Evolutionary conservation across 495 filamentous ascomycete species (phyloP).

Genomic region (Penicillium lividum): DNA sequence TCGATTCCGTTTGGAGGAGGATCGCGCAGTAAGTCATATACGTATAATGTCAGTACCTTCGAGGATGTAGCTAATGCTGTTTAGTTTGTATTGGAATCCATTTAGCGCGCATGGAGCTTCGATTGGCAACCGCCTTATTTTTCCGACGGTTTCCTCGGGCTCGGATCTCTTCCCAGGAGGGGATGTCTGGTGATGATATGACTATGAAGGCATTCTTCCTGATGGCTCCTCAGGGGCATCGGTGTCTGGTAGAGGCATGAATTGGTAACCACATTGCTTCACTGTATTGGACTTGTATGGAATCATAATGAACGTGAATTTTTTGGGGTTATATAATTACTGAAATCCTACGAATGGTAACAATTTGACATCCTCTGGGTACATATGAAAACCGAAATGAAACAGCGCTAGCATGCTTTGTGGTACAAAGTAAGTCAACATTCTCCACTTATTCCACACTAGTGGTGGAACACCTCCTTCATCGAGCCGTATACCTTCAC

Average conservation of each 20-base stretch:
- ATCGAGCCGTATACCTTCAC: constrained; percentile 12
- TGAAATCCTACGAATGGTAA: no score
- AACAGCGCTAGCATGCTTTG: no score
- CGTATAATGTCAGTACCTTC: no score
- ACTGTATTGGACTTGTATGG: no score
- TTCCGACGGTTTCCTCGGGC: constrained; percentile 35
- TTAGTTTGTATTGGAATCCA: constrained; percentile 44
- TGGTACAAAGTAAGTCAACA: no score
- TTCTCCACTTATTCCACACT: background rate
- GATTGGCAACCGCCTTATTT: constrained; percentile 35
- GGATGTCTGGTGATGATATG: constrained; percentile 50
- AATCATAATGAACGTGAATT: no score
- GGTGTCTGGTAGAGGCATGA: constrained; percentile 45
- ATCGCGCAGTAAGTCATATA: constrained; percentile 33
- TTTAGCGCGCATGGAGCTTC: constrained; percentile 38
- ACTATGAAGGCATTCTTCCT: constrained; percentile 41
- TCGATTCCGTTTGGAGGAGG: constrained; percentile 57
- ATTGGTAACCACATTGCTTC: background rate
- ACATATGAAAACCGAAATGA: no score
- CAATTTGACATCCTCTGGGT: no score
- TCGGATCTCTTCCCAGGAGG: constrained; percentile 28
- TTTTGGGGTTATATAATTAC: no score
- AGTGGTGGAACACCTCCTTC: constrained; percentile 9
- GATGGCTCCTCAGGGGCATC: constrained; percentile 41
- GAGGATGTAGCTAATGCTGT: background rate